Conservation (phyloP, 352 stramenopile genomes). For the Pythium plurisporium region DNA sequence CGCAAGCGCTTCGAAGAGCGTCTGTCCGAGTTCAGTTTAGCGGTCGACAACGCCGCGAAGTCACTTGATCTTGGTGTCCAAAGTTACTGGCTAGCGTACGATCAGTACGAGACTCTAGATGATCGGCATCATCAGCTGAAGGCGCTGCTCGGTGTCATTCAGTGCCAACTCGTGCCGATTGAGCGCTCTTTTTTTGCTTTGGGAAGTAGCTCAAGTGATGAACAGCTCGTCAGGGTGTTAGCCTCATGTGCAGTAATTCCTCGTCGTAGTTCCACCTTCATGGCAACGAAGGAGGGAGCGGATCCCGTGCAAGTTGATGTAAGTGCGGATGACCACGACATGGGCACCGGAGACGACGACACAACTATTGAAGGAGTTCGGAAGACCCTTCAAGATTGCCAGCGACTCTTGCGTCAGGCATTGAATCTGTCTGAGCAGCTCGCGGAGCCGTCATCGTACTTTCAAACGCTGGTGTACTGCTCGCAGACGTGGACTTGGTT, state of each 20-base stretch:
- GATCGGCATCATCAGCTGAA: constrained; percentile 75
- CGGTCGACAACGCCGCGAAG: constrained; percentile 36
- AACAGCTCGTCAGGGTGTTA: constrained; percentile 37
- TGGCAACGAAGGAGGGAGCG: constrained; percentile 5
- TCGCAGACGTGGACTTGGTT: constrained; percentile 78
- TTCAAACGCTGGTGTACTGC: constrained; percentile 56
- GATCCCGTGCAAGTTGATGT: not conserved
- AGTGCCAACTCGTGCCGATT: constrained; percentile 60
- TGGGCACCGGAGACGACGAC: constrained; percentile 13
- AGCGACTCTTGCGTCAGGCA: constrained; percentile 62
- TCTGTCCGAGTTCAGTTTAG: constrained; percentile 50
- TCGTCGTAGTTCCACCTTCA: constrained; percentile 13
- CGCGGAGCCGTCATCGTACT: constrained; percentile 46
- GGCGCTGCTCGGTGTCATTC: constrained; percentile 61
- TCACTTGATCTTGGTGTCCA: constrained; percentile 48
- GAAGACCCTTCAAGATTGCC: constrained; percentile 52
- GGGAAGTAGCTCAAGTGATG: constrained; percentile 62
- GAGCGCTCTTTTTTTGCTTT: constrained; percentile 67
- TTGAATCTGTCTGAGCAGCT: constrained; percentile 66
- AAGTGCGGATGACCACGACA: not conserved
- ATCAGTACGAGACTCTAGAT: constrained; percentile 66
- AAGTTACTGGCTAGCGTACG: constrained; percentile 60
- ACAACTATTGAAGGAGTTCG: constrained; percentile 59
- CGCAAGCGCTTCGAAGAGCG: constrained; percentile 45
- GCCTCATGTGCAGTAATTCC: constrained; percentile 12